phyloP scores from a whole-genome alignment of 2,329 filamentous ascomycete genomes.

The Teratosphaeriaceae sp. region DNA sequence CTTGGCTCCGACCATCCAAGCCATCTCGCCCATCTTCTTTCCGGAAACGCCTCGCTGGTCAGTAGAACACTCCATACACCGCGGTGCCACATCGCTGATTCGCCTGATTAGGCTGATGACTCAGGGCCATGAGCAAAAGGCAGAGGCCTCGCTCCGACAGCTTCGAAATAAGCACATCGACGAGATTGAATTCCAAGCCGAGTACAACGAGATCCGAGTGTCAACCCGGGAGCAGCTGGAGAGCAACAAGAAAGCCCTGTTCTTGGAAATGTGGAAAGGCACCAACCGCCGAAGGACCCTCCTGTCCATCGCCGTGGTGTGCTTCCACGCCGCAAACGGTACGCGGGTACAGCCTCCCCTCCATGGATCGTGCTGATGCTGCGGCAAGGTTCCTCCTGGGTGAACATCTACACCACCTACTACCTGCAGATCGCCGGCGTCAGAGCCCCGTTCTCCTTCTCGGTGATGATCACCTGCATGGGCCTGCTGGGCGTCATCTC shows the following conservation, averaged over 20 bases:
- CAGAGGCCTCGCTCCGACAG: constrained; percentile 14
- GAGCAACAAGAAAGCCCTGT: too few relatives aligned
- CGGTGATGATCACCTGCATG: constrained; percentile 42
- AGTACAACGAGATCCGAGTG: constrained; percentile 28
- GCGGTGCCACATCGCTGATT: too few relatives aligned
- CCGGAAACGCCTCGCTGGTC: constrained; percentile 35
- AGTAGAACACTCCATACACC: too few relatives aligned
- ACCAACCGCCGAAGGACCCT: constrained; percentile 30
- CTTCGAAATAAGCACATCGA: constrained; percentile 14
- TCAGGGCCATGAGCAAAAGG: constrained; percentile 12
- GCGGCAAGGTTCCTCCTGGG: constrained; percentile 4
- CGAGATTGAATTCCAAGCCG: constrained; percentile 18
- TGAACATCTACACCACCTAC: constrained; percentile 37
- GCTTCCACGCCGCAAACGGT: constrained; percentile 7
- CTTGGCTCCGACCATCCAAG: constrained; percentile 43
- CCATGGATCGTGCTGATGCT: not conserved
- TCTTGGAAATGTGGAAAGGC: constrained; percentile 32
- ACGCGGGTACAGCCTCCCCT: not conserved
- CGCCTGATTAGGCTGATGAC: too few relatives aligned
- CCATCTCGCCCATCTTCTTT: constrained; percentile 38
- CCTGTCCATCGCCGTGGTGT: constrained; percentile 27
- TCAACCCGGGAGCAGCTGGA: constrained; percentile 25
- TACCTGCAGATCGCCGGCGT: constrained; percentile 56
- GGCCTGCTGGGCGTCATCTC: constrained; percentile 45
- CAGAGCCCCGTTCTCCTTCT: constrained; percentile 50